Percentiles rank a stretch among this genome's conserved stretches.
Conservation (phyloP, 164 flowering plant species). For the Amborella trichopoda region DNA sequence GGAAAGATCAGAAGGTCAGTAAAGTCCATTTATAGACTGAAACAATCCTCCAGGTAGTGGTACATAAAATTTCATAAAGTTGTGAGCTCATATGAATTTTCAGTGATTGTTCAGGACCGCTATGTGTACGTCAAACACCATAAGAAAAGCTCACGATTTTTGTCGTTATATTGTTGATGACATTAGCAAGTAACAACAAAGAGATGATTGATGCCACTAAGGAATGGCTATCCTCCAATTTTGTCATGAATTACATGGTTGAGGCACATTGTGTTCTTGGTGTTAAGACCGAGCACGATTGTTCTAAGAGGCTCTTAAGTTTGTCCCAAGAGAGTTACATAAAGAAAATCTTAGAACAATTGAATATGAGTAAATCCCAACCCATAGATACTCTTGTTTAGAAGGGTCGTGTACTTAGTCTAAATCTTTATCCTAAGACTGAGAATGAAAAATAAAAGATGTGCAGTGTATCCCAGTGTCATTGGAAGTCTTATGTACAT, state of each 20-base stretch:
- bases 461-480: not conserved
- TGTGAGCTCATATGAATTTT: not conserved
- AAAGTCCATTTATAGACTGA: not conserved
- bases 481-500: too few relatives aligned
- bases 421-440: not conserved
- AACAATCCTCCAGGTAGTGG: not conserved
- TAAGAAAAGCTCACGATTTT: not conserved
- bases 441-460: not conserved
- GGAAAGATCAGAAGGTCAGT: not conserved
- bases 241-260: not conserved
- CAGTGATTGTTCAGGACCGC: not conserved
- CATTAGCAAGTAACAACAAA: not conserved
- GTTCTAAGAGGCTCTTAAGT: not conserved
- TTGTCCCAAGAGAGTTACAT: not conserved
- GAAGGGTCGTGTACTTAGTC: not conserved
- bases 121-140: not conserved
- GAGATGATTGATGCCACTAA: not conserved
- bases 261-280: not conserved
- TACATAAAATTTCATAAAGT: not conserved
- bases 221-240: not conserved
- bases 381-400: not conserved
- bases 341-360: not conserved
- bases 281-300: not conserved
- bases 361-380: not conserved
- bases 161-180: not conserved